Evolutionary conservation across 768 basidiomycete species (phyloP), one percentile per base, ranked within the genome.

Genomic region (Pleurotus giganteus): DNA sequence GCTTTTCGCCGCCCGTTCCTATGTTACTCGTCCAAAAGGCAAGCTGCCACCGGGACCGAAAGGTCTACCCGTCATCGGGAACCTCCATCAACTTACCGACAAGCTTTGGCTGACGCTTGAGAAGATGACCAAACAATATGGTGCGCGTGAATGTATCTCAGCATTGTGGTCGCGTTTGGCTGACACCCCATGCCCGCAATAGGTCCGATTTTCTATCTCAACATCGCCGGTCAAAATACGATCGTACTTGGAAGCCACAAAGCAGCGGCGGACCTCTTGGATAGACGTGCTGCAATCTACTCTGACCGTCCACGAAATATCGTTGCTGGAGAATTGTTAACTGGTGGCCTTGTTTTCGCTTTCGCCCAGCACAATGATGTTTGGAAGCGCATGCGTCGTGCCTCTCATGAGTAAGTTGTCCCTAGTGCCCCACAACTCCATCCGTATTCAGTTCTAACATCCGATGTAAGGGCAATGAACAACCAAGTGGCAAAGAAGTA

Each of bases 241-340:
- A 47, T 61, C 11, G 47, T 61, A 23, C 58, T 61, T 41, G 51
- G 51, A 15, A 56, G 19, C 17, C 54, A 58, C 45, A 58, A 59
- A 50, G 58, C 47, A 4, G 57, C 60, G 2, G 43, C 58, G 5
- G 60, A 61, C 32, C 54, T 61, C 11, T 42, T 61, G 7, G 60
- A 61, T 39, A 65, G 65, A 27, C 68, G 70, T 13, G 58, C 60
- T 9, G 43, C 27, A 13, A 63, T 59, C 36, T 66, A 69, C 57
- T 62, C 63, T 4, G 64, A 65, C 39, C 60, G 67, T 2, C 59
- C 65, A 2, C 56, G 51, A 4, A 64, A 56, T 49, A 67, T 70
- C 28, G 63, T 72, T 15, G 63, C 60, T 1, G 11, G 53, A 8
- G 68, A 71, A 4, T 53, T 69, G 23, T 60, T 61, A n/a, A 61